Conservation (phyloP, 129 eudicot species). For the Tagetes erecta region DNA sequence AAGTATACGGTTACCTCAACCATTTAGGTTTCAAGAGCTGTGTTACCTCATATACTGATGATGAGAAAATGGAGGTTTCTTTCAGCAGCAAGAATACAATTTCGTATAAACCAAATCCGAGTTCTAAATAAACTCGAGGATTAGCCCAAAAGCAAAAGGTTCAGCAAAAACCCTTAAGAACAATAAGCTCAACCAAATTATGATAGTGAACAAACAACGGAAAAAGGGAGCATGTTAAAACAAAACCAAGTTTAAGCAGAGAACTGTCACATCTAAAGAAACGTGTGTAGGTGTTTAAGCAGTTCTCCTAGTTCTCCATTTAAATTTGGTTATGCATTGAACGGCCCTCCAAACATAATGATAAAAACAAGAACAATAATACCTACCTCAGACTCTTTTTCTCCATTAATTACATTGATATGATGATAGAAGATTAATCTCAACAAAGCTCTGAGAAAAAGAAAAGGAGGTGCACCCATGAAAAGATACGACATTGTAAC, state of each 20-base stretch:
- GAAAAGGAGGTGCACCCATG: conserved; percentile 57
- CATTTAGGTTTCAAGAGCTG: conserved; percentile 18
- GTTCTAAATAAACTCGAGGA: conserved; percentile 39
- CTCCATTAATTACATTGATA: conserved; percentile 56
- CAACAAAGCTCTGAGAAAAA: conserved; percentile 92
- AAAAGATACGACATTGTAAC: conserved; percentile 29
- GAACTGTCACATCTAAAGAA: background rate
- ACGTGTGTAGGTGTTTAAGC: background rate
- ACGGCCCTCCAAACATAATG: background rate
- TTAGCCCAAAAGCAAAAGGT: conserved; percentile 45
- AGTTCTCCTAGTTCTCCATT: background rate
- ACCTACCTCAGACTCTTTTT: conserved; percentile 89
- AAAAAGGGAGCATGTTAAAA: background rate
- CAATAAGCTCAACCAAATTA: conserved; percentile 40
- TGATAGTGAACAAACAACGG: conserved; percentile 38
- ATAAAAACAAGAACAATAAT: conserved; percentile 6
- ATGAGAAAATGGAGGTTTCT: conserved; percentile 46
- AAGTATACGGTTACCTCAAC: conserved; percentile 29
- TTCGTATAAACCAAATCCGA: conserved; percentile 40
- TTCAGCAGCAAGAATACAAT: conserved; percentile 56
- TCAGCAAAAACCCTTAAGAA: conserved; percentile 21
- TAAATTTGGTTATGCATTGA: background rate
- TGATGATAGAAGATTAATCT: conserved; percentile 76
- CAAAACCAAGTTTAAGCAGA: background rate
- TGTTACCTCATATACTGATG: conserved; percentile 29